Evolutionary conservation across 2,329 filamentous ascomycete genomes (phyloP).

Genomic region (Gnomoniopsis smithogilvyi): DNA sequence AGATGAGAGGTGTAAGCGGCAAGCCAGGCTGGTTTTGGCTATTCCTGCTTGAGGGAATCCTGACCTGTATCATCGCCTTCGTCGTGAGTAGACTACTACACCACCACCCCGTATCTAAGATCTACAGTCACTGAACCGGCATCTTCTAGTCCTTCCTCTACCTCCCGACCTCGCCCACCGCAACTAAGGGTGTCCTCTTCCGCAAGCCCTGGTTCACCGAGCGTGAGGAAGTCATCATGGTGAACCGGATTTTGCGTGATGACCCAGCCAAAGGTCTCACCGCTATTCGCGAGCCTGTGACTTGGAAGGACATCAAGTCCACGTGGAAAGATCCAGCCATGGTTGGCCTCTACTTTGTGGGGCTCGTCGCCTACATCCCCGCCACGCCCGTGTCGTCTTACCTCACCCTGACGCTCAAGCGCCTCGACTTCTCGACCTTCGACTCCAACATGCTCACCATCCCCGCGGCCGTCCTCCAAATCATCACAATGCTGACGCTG

Average conservation of each 20-base stretch:
- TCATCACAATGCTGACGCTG: conserved; percentile 51
- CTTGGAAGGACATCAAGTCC: conserved; percentile 38
- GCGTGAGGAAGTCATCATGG: conserved; percentile 66
- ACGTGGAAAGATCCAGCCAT: conserved; percentile 44
- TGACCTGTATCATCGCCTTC: conserved; percentile 50
- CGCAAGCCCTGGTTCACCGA: conserved; percentile 65
- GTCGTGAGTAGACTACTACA: conserved; percentile 26
- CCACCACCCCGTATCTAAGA: not conserved
- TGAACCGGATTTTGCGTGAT: conserved; percentile 55
- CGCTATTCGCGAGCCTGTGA: conserved; percentile 39
- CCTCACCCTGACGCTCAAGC: conserved; percentile 53
- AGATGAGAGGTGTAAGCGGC: conserved; percentile 46
- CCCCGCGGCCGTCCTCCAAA: conserved; percentile 53
- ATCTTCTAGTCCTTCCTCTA: conserved; percentile 49
- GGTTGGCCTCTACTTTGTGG: conserved; percentile 49
- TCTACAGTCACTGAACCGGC: not conserved
- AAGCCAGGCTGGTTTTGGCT: conserved; percentile 56
- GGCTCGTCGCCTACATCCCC: conserved; percentile 47
- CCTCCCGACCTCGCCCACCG: conserved; percentile 61
- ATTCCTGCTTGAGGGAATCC: conserved; percentile 36
- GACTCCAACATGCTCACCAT: conserved; percentile 62
- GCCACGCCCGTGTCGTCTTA: conserved; percentile 45
- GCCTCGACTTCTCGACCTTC: conserved; percentile 56
- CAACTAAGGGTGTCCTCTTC: conserved; percentile 59
- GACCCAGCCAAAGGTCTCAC: conserved; percentile 53